phyloP scores from a whole-genome alignment of 306 rosid genomes.

The Pueraria montana region DNA sequence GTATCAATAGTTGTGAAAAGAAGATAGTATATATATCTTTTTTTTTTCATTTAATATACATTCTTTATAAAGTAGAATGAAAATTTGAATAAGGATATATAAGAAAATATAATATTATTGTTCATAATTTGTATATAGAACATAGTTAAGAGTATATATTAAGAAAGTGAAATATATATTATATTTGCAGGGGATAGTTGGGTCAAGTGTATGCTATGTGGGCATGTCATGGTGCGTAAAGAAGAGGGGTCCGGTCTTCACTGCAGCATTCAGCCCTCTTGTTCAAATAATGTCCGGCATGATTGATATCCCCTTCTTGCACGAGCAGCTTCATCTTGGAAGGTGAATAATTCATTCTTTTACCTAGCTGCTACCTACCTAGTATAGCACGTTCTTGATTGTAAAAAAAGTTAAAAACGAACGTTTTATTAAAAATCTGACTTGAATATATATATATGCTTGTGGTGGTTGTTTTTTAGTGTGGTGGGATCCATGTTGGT shows the following conservation, averaged over 20 bases:
- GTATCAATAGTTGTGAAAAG: too few species aligned
- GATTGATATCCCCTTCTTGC: slow-evolving; percentile 81
- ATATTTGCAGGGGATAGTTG: slow-evolving; percentile 76
- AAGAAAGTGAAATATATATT: too few species aligned
- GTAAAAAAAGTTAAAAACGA: neutral
- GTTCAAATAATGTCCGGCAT: slow-evolving; percentile 88
- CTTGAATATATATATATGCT: neutral
- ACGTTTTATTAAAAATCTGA: neutral
- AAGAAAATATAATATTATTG: too few species aligned
- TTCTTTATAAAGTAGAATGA: too few species aligned
- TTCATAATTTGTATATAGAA: too few species aligned
- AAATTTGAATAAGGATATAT: too few species aligned
- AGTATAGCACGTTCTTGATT: neutral
- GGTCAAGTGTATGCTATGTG: slow-evolving; percentile 83
- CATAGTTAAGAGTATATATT: too few species aligned
- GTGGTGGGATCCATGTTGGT: slow-evolving; percentile 80
- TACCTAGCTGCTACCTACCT: neutral
- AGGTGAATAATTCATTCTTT: slow-evolving; percentile 37
- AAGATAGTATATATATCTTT: too few species aligned
- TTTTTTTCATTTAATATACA: too few species aligned
- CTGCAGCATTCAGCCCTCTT: slow-evolving; percentile 92
- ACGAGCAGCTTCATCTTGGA: slow-evolving; percentile 82
- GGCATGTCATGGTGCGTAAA: slow-evolving; percentile 98
- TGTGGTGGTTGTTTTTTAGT: slow-evolving; percentile 45
- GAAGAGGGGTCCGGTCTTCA: slow-evolving; percentile 92